Conservation (phyloP, 2,329 filamentous ascomycete genomes). For the Cercospora janseana region DNA sequence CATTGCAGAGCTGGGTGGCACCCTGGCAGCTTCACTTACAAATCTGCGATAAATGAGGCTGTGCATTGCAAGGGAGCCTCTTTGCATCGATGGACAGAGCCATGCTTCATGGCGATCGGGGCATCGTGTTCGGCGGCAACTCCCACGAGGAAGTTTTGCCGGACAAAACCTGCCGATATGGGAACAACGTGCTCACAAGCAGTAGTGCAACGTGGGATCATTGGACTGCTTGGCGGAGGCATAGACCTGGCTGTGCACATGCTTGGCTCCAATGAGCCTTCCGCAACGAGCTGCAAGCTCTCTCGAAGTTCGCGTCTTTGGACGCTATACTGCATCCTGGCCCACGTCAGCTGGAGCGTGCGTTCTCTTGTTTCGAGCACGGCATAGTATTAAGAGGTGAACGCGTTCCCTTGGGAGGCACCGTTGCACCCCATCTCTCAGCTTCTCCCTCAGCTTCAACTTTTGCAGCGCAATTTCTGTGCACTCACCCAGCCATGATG, state of each 20-base stretch:
- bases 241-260: constrained; percentile 19
- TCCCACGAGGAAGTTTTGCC: too few species aligned
- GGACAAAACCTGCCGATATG: constrained; percentile 11
- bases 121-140: not conserved
- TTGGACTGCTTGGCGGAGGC: constrained; percentile 12
- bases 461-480: not conserved
- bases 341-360: constrained; percentile 21
- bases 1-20: not conserved
- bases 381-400: constrained; percentile 9
- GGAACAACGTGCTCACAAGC: constrained; percentile 4
- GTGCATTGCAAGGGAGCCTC: constrained; percentile 1
- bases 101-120: not conserved
- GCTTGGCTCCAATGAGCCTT: constrained; percentile 13
- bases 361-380: not conserved
- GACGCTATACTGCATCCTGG: constrained; percentile 17
- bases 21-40: not conserved
- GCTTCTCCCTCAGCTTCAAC: not conserved
- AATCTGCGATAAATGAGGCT: not conserved
- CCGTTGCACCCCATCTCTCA: not conserved
- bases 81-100: not conserved
- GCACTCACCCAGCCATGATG: constrained; percentile 34
- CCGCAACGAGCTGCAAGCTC: constrained; percentile 16
- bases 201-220: constrained; percentile 1
- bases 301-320: constrained; percentile 10
- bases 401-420: constrained; percentile 5